phyloP scores from a whole-genome alignment of 1,284 basidiomycete species.

The Leccinum solheimii region DNA sequence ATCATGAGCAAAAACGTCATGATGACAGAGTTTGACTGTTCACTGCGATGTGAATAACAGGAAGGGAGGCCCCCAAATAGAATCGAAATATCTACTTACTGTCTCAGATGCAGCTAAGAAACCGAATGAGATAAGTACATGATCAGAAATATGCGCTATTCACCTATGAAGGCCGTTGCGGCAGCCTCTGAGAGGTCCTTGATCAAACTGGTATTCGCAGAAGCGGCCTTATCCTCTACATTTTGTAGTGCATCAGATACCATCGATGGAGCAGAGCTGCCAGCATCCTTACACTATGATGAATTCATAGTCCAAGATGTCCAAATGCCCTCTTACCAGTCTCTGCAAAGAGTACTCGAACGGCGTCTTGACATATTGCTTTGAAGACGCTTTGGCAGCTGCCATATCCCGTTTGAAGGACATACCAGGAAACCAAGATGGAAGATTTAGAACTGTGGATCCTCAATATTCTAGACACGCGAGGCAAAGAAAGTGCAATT shows the following conservation, averaged over 20 bases:
- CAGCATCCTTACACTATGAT: constrained; percentile 8
- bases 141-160: background rate
- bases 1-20: constrained; percentile 27
- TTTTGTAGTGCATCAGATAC: constrained; percentile 22
- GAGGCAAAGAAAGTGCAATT: background rate
- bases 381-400: constrained; percentile 8
- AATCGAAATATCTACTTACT: constrained; percentile 8
- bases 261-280: constrained; percentile 20
- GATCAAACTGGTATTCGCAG: constrained; percentile 1
- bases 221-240: constrained; percentile 6
- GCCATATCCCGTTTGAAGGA: constrained; percentile 16
- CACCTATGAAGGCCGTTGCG: constrained; percentile 26
- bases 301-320: background rate
- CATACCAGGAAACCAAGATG: constrained; percentile 27
- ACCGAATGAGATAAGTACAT: background rate
- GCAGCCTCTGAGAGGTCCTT: constrained; percentile 21
- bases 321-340: constrained; percentile 10
- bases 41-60: background rate
- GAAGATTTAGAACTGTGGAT: constrained; percentile 23
- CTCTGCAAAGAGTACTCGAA: constrained; percentile 21
- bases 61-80: too few relatives aligned
- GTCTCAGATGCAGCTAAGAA: constrained; percentile 25
- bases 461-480: background rate
- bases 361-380: constrained; percentile 22
- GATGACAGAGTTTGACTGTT: constrained; percentile 25